Base-by-base conservation (phyloP, 2,329 filamentous ascomycete genomes). In the Endoconidiophora laricicola region DNA sequence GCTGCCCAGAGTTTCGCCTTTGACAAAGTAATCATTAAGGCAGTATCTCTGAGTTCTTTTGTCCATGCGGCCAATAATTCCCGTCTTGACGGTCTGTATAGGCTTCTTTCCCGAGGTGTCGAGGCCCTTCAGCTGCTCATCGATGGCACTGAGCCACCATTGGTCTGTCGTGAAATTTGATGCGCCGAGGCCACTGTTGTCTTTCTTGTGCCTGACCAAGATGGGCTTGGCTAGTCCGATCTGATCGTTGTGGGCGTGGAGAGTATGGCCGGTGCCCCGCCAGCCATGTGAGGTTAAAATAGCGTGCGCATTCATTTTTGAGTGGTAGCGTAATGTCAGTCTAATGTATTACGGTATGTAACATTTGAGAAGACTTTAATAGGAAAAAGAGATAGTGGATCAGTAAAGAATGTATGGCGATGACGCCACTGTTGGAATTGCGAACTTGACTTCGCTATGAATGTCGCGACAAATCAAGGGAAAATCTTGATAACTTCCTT, bases 71-170 rank as follows among this genome's bases (percentile, higher is more conserved):
- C 78, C 72, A 47, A 79, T 65, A 54, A 71, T 69, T 54, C 74
- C 68, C 52, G 70, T 68, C 29, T 65, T 68, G 55, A 76, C 62
- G 53, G 75, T 73, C 69, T 81, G 66, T 57, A 74, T 65, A 50
- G 78, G 67, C 57, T 69, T 66, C 48, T 77, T 71, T 56, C 74
- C 65, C 22, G 72, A 70, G 1, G 74, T 78, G 60, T 84, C 82
- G 48, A 94, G 72, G 3, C 81, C 83, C 63, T 91, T 83, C 56
- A 95, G 69, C 50, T 88, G 87, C 62, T 87, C 81, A 65, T 96
- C 90, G 57, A 94, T 95, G 9, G 91, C 91, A 52, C 86, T 82
- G 65, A 94, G 73, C 91, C 91, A 98, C 91, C 91, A 98, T 63
- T 94, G 87, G 61, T 95, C 90, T 57, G 72, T 76, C 20, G 73